These are phyloP conservation scores for Talaromyces sp. DNA, from an alignment of 2,329 filamentous ascomycete species.

Conservation along the genomic window DNA sequence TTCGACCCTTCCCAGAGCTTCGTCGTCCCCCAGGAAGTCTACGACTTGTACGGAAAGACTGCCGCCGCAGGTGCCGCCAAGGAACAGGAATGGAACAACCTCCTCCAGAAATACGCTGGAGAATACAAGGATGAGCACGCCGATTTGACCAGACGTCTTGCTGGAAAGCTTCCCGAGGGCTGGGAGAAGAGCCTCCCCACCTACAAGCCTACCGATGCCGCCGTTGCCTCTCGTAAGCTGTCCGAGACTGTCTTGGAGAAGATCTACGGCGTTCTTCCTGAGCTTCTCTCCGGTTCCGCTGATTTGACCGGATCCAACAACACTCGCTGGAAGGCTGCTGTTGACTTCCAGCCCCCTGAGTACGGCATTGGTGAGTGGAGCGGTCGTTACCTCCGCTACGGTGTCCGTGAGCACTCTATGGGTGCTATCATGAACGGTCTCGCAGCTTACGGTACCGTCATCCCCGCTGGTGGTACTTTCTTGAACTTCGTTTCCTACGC, in stretches of 20 bases:
- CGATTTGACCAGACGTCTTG: constrained; percentile 78
- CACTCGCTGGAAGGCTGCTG: constrained; percentile 94
- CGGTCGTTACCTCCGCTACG: constrained; percentile 73
- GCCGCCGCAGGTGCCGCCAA: constrained; percentile 79
- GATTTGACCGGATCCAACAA: constrained; percentile 99
- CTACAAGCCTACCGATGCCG: constrained; percentile 81
- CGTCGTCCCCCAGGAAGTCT: constrained; percentile 89
- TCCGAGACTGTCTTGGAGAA: constrained; percentile 91
- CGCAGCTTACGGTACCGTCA: constrained; percentile 88
- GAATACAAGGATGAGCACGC: constrained; percentile 75
- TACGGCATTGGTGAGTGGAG: constrained; percentile 83
- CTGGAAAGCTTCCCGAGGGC: constrained; percentile 82
- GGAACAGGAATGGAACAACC: constrained; percentile 93
- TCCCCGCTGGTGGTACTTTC: constrained; percentile 95
- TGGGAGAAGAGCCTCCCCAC: constrained; percentile 93
- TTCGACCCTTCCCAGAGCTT: constrained; percentile 95
- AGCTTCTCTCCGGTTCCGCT: constrained; percentile 92
- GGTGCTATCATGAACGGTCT: constrained; percentile 67
- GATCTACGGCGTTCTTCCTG: constrained; percentile 77
- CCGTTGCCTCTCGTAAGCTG: constrained; percentile 90
- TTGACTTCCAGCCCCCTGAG: constrained; percentile 93
- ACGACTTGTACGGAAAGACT: constrained; percentile 85
- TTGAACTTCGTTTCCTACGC: constrained; percentile 99
- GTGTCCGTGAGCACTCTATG: constrained; percentile 55
- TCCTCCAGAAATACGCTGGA: constrained; percentile 80